A percentile compares a stretch with the other conserved stretches of the same genome.
These are phyloP conservation scores for Diaporthe citri DNA, from an alignment of 2,329 filamentous ascomycete species.

Conservation along the genomic window DNA sequence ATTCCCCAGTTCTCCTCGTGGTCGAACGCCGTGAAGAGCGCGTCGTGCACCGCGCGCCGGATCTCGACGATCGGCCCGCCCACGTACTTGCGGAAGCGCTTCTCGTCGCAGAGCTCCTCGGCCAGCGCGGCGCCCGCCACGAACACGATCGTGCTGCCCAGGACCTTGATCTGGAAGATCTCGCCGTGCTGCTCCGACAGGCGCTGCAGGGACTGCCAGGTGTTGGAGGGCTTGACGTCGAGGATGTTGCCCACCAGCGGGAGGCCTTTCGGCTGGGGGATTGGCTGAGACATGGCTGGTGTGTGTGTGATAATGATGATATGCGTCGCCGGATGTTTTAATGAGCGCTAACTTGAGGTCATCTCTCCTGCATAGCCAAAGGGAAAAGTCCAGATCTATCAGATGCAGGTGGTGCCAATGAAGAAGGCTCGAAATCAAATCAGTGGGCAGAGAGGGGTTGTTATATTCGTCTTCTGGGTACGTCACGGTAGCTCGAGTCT, in stretches of 20 bases:
- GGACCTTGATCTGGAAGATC: constrained; percentile 58
- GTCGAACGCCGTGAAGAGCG: constrained; percentile 66
- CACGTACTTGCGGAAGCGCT: constrained; percentile 66
- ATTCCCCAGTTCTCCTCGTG: constrained; percentile 63
- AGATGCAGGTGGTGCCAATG: not conserved
- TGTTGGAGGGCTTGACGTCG: constrained; percentile 61
- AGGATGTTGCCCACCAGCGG: constrained; percentile 66
- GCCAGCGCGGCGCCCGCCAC: constrained; percentile 56
- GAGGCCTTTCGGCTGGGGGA: constrained; percentile 63
- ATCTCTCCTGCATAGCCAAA: not conserved
- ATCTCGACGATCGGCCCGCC: constrained; percentile 67
- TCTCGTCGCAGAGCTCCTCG: constrained; percentile 63
- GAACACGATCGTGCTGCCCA: constrained; percentile 56
- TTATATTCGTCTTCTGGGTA: not conserved
- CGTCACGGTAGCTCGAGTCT: constrained; percentile 8
- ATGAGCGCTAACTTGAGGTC: not conserved
- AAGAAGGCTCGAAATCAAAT: too few relatives aligned
- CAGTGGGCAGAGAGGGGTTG: not conserved
- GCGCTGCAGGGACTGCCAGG: constrained; percentile 62
- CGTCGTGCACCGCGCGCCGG: constrained; percentile 61
- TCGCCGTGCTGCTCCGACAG: constrained; percentile 63
- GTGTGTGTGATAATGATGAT: not conserved
- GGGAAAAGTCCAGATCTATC: too few relatives aligned
- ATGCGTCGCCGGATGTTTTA: not conserved
- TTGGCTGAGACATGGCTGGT: constrained; percentile 56